phyloP scores from a whole-genome alignment of 2,329 filamentous ascomycete genomes.

The Magnaporthales sp. region DNA sequence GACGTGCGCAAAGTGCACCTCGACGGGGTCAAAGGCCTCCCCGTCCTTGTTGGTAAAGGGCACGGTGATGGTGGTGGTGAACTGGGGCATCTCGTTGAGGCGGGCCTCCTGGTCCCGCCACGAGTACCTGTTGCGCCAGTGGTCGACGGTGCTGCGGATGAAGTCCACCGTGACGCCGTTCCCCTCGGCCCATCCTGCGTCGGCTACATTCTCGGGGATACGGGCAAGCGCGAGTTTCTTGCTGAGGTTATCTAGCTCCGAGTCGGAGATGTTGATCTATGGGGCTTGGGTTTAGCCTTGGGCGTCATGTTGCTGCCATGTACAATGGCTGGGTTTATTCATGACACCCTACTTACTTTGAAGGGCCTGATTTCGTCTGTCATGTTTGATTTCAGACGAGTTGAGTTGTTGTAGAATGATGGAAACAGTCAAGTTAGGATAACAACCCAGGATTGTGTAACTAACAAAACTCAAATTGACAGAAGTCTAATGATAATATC shows the following conservation, averaged over 20 bases:
- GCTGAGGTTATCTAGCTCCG: slow-evolving; percentile 3
- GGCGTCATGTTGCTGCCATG: not conserved
- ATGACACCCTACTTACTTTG: not conserved
- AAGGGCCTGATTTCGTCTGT: slow-evolving; percentile 1
- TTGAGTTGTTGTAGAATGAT: too few species aligned
- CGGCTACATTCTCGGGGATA: not conserved
- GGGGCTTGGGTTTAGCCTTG: not conserved
- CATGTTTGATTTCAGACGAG: not conserved
- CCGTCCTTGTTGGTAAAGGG: not conserved
- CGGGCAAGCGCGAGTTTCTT: slow-evolving; percentile 2
- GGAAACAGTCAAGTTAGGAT: not conserved
- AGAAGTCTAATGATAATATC: not conserved
- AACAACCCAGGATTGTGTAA: not conserved
- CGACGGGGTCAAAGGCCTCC: not conserved
- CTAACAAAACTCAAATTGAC: not conserved
- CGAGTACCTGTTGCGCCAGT: not conserved
- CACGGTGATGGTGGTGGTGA: not conserved
- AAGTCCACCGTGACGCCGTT: slow-evolving; percentile 1
- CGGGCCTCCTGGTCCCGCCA: slow-evolving; percentile 1
- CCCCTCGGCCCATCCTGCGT: not conserved
- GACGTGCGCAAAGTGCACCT: slow-evolving; percentile 3
- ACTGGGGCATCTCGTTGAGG: not conserved
- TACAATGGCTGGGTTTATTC: not conserved
- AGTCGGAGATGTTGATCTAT: not conserved
- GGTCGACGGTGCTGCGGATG: slow-evolving; percentile 1